Base-by-base conservation (phyloP, 2,329 filamentous ascomycete genomes). In the Mariannaea elegans region DNA sequence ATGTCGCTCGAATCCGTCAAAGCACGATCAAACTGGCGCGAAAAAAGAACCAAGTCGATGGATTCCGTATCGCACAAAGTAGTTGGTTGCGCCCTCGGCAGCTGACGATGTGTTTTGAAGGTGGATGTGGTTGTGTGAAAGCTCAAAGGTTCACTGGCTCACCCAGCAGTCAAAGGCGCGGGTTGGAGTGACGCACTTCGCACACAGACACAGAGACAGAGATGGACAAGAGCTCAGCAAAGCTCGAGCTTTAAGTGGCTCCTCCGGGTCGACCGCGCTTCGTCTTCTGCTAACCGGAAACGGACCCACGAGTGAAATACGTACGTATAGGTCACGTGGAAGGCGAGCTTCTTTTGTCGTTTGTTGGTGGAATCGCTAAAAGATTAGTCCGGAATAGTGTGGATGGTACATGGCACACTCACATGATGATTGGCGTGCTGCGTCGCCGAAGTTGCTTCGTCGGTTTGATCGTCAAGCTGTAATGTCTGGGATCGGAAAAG, bases 111-210 rank as follows among this genome's bases (percentile, higher is more conserved):
- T 61, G 51, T 56, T 63, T 56, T 36, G 27, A 45, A 24, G 34
- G 31, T 46, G 16, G 39, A 23, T 45, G 56, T 45, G 29, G 52
- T 55, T 48, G 44, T 21, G 21, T 54, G 56, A 53, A 52, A 50
- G 21, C 36, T 46, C 34, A 36, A n/a, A 49, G 13, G 44, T 34
- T 59, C 56, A 48, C 48, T 18, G 19, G 29, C 23, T 49, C 49
- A 34, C 44, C 51, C 31, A 42, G n/a, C 34, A 27, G 32, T 27
- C 42, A 21, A 29, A 41, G 44, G 61, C 53, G 53, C 52, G 41
- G 42, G 32, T 44, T 27, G 47, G 56, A 63, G 68, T 71, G 68
- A 71, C 68, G 68, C 68, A 70, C 63, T 70, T 61, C 59, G 60
- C 44, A 63, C 59, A 56, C 55, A 62, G 58, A 61, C 54, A 48